Evolutionary conservation across 1,284 basidiomycete species (phyloP), one percentile per base, ranked within the genome.

Genomic region (Grifola frondosa): DNA sequence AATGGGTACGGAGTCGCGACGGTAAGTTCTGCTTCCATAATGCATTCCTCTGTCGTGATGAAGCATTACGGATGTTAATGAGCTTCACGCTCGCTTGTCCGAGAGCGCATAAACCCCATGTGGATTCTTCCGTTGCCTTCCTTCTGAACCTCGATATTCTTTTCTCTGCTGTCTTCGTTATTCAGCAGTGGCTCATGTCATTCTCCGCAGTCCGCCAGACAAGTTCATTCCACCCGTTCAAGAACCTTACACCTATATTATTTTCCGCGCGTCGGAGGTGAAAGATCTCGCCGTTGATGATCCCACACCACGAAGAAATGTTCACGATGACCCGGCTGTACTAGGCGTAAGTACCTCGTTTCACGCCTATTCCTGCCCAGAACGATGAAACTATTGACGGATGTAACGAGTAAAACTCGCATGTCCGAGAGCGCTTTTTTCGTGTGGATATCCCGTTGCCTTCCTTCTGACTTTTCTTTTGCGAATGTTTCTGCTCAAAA

Each of bases 1-100:
- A 31, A 91, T 91, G 88, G 90, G 90, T 26, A 93, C 91, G 5
- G 90, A 93, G 64, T 76, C 81, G 46, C 81, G 91, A 59, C 78
- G 86, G 79, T 90, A 67, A 71, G 84, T 73, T 51, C 64, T 23
- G 15, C n/a, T 39, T 37, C 22, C 37, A 34, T 20, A 26, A 35
- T 32, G 31, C 34, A 30, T 43, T 34, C 37, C 23, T 21, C 33
- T 44, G n/a, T 36, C 39, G 55, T 59, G 66, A 78, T 77, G 76
- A 80, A 73, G 40, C 61, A 76, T 66, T 68, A 68, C 78, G 80
- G 81, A 84, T 82, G 77, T 81, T 74, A 78, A 76, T 56, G 73
- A 73, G 73, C 70, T 62, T 49, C 57, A 46, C 28, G 68, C 67
- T 74, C 71, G 63, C 58, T 51, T 58, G 59, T 77, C 78, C 79